Evolutionary conservation across 2,329 filamentous ascomycete genomes (phyloP), one percentile per base, ranked within the genome.

Genomic region (Pyrenochaeta sp.): DNA sequence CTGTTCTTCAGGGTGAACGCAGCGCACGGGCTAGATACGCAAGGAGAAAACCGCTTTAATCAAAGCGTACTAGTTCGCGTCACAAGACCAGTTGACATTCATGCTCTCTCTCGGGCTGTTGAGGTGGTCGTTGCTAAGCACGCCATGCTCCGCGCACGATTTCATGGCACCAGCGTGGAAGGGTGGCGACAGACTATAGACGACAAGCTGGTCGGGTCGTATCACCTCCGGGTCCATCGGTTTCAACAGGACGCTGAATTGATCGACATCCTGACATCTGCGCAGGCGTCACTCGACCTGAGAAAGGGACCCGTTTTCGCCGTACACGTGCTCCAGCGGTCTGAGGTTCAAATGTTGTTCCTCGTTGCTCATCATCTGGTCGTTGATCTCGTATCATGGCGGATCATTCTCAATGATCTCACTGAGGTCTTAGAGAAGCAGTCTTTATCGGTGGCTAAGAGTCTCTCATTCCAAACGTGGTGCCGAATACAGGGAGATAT

Each of bases 321-420:
- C 29, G 29, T 12, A 9, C 29, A 12, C 7, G 12, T 31, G 29
- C 29, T 31, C 7, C 29, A 12, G 29, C 29, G 29, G 12, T 31
- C 29, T 9, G 29, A 12, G 29, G 29, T 12, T 9, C 52, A 54
- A 11, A 37, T 49, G 15, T 48, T 56, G 10, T 51, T 69, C 18
- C 60, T 66, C 56, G 64, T 63, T 27, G 61, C 57, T n/a, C 63
- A 71, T 51, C 67, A 71, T 51, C 50, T 69, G 17, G 57, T 71
- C 33, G 64, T 79, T 4, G 78, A 80, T 47, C 61, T 79, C 1
- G 74, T 80, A 0, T 79, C 78, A 0, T 80, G 78, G 78, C 65
- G 74, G 6, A 69, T 76, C 2, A 63, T 80, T 2, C 51, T 79
- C 0, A 63, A 73, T 9, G 77, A 80, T 20, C 56, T 81, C 0